Base-by-base conservation (phyloP, 164 flowering plant species). In the Magnolia kwangsiensis region DNA sequence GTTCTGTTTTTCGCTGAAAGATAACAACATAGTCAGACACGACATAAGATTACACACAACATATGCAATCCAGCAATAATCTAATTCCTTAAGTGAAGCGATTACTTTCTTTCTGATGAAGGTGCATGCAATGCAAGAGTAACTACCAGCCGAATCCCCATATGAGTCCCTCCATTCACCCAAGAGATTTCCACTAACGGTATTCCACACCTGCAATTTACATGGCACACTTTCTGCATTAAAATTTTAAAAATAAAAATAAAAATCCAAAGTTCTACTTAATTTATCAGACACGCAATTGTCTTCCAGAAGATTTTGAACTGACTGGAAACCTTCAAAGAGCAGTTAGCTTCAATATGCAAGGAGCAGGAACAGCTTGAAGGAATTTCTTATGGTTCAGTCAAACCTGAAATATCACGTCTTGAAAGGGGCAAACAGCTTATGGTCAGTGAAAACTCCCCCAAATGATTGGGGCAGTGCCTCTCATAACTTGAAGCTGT, bases 91-190 rank as follows among this genome's bases (percentile, higher is more conserved):
- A 55, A 55, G 61, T 23, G 29, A 65, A 49, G n/a, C 1, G 16
- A 59, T 4, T 80, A 86, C 88, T 86, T 86, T 86, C 79, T 83
- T 86, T 29, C 83, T 82, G n/a, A 79, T 31, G 67, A 75, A 79
- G 75, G 77, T 75, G 51, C 86, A 83, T 24, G 81, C 80, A 80
- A 84, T 71, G 66, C 85, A 84, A 23, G 87, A 78, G 79, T 75
- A 81, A 27, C 45, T 29, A 10, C 37, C 37, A 49, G 55, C 65
- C 31, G 61, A 50, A 7, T 77, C 74, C 20, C 16, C 82, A 78
- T 78, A 69, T 16, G 80, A 59, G 50, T 71, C 76, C 71, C 79
- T 83, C 81, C 86, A 84, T 69, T 84, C 86, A 3, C 81, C 81
- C 67, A 84, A 78, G 66, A 81, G 77, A 63, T 68, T 76, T 77